Conservation (phyloP, 2,329 filamentous ascomycete species). For the Phyllosticta citriasiana region DNA sequence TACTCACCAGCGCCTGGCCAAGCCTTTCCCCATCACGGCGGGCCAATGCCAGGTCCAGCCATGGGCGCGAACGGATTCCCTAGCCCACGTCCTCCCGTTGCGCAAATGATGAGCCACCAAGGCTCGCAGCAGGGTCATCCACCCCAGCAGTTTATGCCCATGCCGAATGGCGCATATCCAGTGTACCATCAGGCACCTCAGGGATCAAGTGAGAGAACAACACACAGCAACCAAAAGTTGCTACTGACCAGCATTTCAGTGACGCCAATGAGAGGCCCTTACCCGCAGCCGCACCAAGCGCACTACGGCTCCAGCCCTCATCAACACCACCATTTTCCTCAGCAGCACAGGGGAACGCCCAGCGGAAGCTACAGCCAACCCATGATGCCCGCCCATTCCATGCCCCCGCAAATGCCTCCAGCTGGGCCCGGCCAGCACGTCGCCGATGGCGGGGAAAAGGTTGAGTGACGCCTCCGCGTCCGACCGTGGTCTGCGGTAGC, state of each 20-base stretch:
- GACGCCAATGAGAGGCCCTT: conserved; percentile 30
- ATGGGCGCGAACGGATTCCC: conserved; percentile 69
- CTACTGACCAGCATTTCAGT: conserved; percentile 18
- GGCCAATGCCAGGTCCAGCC: conserved; percentile 33
- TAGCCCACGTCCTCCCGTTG: conserved; percentile 68
- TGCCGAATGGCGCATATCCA: conserved; percentile 66
- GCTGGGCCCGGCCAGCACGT: conserved; percentile 7
- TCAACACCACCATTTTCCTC: conserved; percentile 30
- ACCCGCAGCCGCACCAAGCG: conserved; percentile 29
- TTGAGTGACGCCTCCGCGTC: conserved; percentile 1
- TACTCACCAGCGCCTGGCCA: conserved; percentile 60
- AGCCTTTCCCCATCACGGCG: conserved; percentile 55
- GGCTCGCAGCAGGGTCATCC: conserved; percentile 84
- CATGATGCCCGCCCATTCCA: conserved; percentile 32
- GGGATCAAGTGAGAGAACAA: conserved; percentile 57
- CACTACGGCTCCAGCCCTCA: conserved; percentile 30
- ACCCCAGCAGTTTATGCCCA: conserved; percentile 56
- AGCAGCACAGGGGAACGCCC: conserved; percentile 29
- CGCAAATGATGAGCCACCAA: conserved; percentile 91
- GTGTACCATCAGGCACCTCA: conserved; percentile 62
- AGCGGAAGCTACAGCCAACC: conserved; percentile 32
- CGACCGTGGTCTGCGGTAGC: background rate
- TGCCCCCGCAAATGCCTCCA: conserved; percentile 23
- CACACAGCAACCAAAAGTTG: conserved; percentile 11
- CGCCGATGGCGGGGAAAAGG: conserved; percentile 7